Evolutionary conservation across 306 rosid genomes (phyloP), one percentile per base, ranked within the genome.

Genomic region (Sicyos edulis): DNA sequence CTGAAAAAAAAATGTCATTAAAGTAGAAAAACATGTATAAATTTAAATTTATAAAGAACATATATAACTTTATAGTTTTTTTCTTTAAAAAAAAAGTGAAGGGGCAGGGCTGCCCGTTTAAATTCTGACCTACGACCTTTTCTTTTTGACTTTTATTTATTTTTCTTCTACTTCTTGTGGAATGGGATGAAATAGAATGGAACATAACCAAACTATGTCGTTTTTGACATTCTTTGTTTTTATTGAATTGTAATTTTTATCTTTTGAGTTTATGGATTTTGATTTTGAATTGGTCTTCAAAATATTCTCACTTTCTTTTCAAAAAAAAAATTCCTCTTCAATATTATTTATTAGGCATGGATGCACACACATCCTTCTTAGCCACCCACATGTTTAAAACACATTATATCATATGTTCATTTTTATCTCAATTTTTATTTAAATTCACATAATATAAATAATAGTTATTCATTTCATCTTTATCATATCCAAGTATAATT

Each of bases 371-470:
- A 24, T 37, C 37, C n/a, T 26, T 9, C 20, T 4, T 44, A 65
- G 71, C 71, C 71, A 65, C 54, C 71, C 71, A 65, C 71, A 65
- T 42, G 71, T 65, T 65, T 65, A 2, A 65, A 37, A 42, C 53
- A 37, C 10, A 40, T 61, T 61, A 37, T 37, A 37, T 5, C 44
- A 37, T 37, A 37, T 5, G 44, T 37, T 37, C 44, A 37, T 37
- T 37, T 37, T 37, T 37, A 61, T 62, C 49, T 16, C 24, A 62
- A 62, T 62, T 62, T 62, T 16, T 34, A 34, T 62, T 16, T 37
- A n/a, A 62, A 32, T 62, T 4, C 7, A 4, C 49, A 32, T n/a
- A 61, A 29, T 32, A 32, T 32, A 14, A 15, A 61, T 59, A 26
- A 16, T 61, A 61, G 17, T 16, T 34, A 37, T 58, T 58, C 10